Conservation (phyloP, 2,329 filamentous ascomycete genomes). For the Hymenoscyphus fructigenus region DNA sequence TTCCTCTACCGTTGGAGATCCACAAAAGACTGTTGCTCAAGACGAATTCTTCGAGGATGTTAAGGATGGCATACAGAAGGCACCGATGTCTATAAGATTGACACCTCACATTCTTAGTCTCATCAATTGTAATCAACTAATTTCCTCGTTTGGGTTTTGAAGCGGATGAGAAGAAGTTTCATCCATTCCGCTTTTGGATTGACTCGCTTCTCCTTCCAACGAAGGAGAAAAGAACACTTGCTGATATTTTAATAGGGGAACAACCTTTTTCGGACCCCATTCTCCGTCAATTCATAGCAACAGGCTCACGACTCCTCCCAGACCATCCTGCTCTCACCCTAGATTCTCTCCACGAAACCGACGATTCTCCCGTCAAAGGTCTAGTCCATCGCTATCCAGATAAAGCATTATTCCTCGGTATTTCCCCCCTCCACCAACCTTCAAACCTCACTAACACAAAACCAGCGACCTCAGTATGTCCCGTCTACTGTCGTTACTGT, state of each 20-base stretch:
- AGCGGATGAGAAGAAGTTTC: too few relatives aligned
- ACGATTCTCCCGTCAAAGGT: background rate
- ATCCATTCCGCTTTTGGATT: too few relatives aligned
- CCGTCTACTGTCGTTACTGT: constrained; percentile 4
- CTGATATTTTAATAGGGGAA: background rate
- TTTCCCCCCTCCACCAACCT: background rate
- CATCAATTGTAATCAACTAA: background rate
- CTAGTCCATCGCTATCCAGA: background rate
- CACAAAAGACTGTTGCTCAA: background rate
- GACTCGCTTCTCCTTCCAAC: too few relatives aligned
- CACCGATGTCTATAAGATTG: background rate
- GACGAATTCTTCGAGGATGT: background rate
- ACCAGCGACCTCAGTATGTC: constrained; percentile 1
- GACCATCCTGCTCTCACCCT: background rate
- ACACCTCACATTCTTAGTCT: background rate
- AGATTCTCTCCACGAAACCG: background rate
- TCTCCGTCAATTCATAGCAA: background rate
- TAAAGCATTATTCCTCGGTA: background rate
- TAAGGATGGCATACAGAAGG: background rate
- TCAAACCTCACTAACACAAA: background rate
- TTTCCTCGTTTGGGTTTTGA: background rate
- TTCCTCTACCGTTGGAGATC: background rate
- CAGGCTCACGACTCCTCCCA: background rate
- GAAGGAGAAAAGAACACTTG: too few relatives aligned
- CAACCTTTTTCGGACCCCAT: background rate